Evolutionary conservation across 1,139 yeast genomes (phyloP), one percentile per base, ranked within the genome.

Genomic region (Protomyces arabidopsidicola): DNA sequence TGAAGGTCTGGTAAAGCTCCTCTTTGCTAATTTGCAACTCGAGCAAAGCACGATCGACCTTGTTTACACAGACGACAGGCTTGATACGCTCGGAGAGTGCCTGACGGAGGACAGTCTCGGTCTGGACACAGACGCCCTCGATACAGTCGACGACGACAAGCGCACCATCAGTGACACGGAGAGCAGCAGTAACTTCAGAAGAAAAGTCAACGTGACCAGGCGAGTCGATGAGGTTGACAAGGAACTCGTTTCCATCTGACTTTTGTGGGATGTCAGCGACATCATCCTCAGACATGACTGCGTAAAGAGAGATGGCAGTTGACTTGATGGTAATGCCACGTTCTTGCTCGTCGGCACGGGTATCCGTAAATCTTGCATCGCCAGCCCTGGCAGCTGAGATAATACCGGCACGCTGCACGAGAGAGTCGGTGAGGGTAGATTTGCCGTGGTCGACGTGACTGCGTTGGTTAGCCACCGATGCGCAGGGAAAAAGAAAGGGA

Each of bases 171-270:
- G 98, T 93, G 76, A 93, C 98, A 85, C 98, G 93, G 79, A 93
- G 87, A 81, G 98, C 98, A 75, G 98, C 98, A 77, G 98, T 93
- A 77, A 93, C 98, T 83, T 93, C 98, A 75, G 98, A 93, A 71
- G 98, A 91, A 93, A 93, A 93, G 84, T 93, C 98, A 86, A 93
- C 98, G 98, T 93, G 98, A 88, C 98, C 98, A 82, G 98, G 98
- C 74, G 98, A 93, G 81, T 93, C 98, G 76, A 93, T 93, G 86
- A 93, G 86, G 89, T 93, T 93, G 75, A 93, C 85, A 83, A 93
- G 88, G 86, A 91, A 93, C 79, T 88, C 85, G 86, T 83, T 88
- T 81, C 98, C 98, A 36, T 78, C 87, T 72, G 96, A 87, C 84
- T 91, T 90, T 84, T 93, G 98, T 80, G 85, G 82, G 82, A 93